Evolutionary conservation across 371 early-diverging fungal genomes (phyloP).

Genomic region (Batrachochytrium dendrobatidis): DNA sequence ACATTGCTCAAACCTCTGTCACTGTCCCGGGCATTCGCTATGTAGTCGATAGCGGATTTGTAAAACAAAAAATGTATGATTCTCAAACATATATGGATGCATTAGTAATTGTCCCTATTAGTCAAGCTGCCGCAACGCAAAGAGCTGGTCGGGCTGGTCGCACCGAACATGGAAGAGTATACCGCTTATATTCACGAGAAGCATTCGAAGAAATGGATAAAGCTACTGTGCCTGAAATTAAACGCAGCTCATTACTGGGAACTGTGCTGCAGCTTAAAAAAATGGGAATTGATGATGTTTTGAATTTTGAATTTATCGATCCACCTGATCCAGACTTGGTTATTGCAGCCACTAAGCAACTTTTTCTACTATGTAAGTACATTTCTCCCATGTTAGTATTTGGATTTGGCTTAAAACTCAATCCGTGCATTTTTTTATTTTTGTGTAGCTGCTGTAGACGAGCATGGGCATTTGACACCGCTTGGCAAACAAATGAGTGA

Average conservation of each 20-base stretch:
- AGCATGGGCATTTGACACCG: constrained; percentile 42
- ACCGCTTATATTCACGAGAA: constrained; percentile 54
- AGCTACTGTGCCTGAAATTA: constrained; percentile 53
- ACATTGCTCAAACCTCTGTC: constrained; percentile 68
- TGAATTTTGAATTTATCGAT: constrained; percentile 56
- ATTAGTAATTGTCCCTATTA: constrained; percentile 65
- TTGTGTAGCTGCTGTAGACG: constrained; percentile 42
- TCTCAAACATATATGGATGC: constrained; percentile 71
- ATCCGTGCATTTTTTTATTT: background rate
- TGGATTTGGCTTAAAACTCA: background rate
- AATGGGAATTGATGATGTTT: constrained; percentile 46
- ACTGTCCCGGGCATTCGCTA: constrained; percentile 84
- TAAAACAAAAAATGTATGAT: constrained; percentile 80
- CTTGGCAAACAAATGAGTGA: constrained; percentile 46
- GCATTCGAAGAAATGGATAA: constrained; percentile 38
- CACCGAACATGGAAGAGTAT: constrained; percentile 52
- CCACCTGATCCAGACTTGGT: constrained; percentile 41
- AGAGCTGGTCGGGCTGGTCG: constrained; percentile 61
- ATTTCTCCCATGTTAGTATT: background rate
- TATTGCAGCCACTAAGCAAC: constrained; percentile 31
- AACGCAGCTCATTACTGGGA: constrained; percentile 41
- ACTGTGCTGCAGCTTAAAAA: constrained; percentile 44
- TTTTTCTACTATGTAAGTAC: constrained; percentile 37
- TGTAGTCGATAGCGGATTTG: constrained; percentile 91
- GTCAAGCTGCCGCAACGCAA: constrained; percentile 60